A percentile compares a stretch with the other conserved stretches of the same genome.
Evolutionary conservation across 768 basidiomycete species (phyloP).

Genomic region (Tylopilus vinaceipallidus): DNA sequence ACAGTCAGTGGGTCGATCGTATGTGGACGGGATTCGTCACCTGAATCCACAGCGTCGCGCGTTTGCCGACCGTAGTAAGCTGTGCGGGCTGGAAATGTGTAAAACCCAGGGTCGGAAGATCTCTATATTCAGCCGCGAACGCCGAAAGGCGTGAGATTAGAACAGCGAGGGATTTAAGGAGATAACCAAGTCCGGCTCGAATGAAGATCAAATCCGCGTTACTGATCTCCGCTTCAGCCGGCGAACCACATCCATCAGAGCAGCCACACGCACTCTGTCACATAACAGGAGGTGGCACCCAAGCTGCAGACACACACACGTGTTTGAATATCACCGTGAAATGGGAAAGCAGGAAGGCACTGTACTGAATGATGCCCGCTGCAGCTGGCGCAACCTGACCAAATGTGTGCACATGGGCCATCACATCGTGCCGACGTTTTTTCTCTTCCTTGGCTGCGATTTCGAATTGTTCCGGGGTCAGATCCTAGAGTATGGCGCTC

Average conservation of each 20-base stretch:
- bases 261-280: constrained; percentile 76
- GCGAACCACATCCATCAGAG: constrained; percentile 3
- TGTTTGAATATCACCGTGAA: constrained; percentile 11
- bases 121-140: constrained; percentile 84
- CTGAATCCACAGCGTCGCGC: constrained; percentile 96
- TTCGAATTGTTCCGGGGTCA: constrained; percentile 88
- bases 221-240: constrained; percentile 41
- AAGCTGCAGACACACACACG: constrained; percentile 46
- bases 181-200: constrained; percentile 77
- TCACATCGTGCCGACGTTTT: constrained; percentile 96
- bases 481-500: constrained; percentile 45
- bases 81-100: constrained; percentile 99
- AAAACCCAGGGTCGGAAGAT: constrained; percentile 92
- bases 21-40: constrained; percentile 36
- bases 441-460: constrained; percentile 94
- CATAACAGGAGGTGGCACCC: constrained; percentile 98
- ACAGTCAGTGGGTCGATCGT: background rate
- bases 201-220: constrained; percentile 99
- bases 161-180: constrained; percentile 84
- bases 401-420: constrained; percentile 99
- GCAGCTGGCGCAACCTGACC: constrained; percentile 91
- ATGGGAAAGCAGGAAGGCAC: constrained; percentile 14
- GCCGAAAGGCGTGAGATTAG: constrained; percentile 84
- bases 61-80: constrained; percentile 96
- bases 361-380: constrained; percentile 92